phyloP scores from a whole-genome alignment of 2,329 filamentous ascomycete genomes.

The Sclerotinia nivalis region DNA sequence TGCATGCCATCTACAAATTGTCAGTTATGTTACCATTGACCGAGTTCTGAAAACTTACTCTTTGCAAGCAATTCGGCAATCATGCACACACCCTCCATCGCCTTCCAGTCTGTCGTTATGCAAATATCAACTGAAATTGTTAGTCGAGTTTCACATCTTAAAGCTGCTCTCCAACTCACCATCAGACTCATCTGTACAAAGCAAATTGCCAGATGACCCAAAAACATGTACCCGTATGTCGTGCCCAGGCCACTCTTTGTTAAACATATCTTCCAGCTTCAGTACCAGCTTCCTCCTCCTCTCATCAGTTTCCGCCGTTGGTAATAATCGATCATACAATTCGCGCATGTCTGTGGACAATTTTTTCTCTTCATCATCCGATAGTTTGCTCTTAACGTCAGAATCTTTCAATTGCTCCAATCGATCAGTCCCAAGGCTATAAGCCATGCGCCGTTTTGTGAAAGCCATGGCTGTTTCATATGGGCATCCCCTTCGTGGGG shows the following conservation, averaged over 20 bases:
- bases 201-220: conserved; percentile 93
- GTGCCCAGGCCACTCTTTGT: conserved; percentile 87
- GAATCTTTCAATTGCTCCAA: conserved; percentile 70
- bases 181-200: conserved; percentile 95
- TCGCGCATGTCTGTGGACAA: conserved; percentile 81
- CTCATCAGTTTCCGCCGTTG: conserved; percentile 74
- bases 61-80: conserved; percentile 83
- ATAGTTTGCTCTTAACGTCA: conserved; percentile 70
- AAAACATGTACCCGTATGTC: conserved; percentile 91
- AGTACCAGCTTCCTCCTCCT: conserved; percentile 74
- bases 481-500: conserved; percentile 66
- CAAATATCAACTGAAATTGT: conserved; percentile 80
- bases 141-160: conserved; percentile 21
- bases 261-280: conserved; percentile 86
- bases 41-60: conserved; percentile 58
- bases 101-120: conserved; percentile 88
- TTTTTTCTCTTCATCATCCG: conserved; percentile 70
- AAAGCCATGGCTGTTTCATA: conserved; percentile 86
- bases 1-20: conserved; percentile 80
- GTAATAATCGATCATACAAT: conserved; percentile 81
- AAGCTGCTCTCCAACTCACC: conserved; percentile 56
- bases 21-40: conserved; percentile 41
- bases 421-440: conserved; percentile 80
- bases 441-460: conserved; percentile 84
- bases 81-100: conserved; percentile 85